Percentiles rank a stretch among this genome's conserved stretches.
These are phyloP conservation scores for Penicillium sclerotigenum DNA, from an alignment of 2,329 filamentous ascomycete species.

Conservation along the genomic window DNA sequence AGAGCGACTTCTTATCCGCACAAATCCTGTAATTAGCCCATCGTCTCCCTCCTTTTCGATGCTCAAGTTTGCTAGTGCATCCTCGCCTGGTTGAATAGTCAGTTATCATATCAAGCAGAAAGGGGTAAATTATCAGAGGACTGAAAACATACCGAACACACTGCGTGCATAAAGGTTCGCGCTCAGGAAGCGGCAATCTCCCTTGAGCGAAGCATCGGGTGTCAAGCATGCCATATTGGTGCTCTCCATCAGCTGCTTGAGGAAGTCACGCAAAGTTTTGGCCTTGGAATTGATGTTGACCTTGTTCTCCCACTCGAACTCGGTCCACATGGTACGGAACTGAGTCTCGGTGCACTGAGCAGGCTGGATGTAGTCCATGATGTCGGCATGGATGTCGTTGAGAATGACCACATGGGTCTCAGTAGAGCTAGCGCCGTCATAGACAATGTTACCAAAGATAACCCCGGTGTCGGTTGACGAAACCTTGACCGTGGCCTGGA, in stretches of 20 bases:
- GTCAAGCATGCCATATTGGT: constrained; percentile 99
- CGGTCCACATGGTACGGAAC: constrained; percentile 99
- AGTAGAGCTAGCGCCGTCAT: constrained; percentile 86
- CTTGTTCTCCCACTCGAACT: constrained; percentile 99
- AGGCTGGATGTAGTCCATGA: constrained; percentile 99
- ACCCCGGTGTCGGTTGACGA: constrained; percentile 97
- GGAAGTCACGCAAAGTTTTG: constrained; percentile 84
- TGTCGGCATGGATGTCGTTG: constrained; percentile 96
- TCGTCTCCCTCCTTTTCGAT: constrained; percentile 97
- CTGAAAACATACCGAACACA: constrained; percentile 78
- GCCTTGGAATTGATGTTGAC: constrained; percentile 99
- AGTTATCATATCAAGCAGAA: constrained; percentile 12
- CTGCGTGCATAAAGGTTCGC: constrained; percentile 95
- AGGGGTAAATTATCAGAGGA: not conserved
- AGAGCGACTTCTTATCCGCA: constrained; percentile 93
- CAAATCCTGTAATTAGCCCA: constrained; percentile 93
- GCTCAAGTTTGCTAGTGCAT: constrained; percentile 92
- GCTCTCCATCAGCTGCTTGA: constrained; percentile 91
- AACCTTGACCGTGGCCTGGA: constrained; percentile 98
- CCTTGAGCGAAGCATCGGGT: constrained; percentile 91
- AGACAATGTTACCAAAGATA: constrained; percentile 98
- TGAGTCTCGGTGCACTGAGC: constrained; percentile 95
- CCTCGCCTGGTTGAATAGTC: constrained; percentile 69
- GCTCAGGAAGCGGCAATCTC: constrained; percentile 96
- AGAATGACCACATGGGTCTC: constrained; percentile 97